Evolutionary conservation across 2,329 filamentous ascomycete genomes (phyloP), one percentile per base, ranked within the genome.

Genomic region (Metarhizium album): DNA sequence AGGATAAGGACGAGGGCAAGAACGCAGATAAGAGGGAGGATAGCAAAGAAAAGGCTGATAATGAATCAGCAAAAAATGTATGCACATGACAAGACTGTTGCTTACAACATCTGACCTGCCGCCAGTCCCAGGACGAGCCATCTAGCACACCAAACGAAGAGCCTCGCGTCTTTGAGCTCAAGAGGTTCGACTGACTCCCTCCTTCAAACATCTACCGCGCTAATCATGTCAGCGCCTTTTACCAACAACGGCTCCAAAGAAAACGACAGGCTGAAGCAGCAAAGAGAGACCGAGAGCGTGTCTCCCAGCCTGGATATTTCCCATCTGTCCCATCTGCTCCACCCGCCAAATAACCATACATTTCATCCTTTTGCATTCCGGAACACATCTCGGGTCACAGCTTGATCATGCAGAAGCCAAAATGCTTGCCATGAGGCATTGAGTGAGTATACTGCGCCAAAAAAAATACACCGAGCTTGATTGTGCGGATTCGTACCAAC

Each of bases 151-250:
- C 59, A 33, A 83, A 87, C 53, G 82, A 87, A 53, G 83, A 85
- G 51, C 85, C 88, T 20, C 80, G 91, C 42, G 78, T 95, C 2
- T 98, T 93, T 69, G 80, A 86, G 57, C 73, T 96, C 52, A 86
- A 91, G 62, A 90, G 84, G 86, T 91, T 69, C 11, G 58, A 8
- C 22, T n/a, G n/a, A 24, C 20, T n/a, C 13, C 29, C 24, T 37
- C 27, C 7, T 29, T 11, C 18, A 16, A 45, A 6, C 23, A 8
- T 24, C 8, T n/a, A 20, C 37, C 11, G 16, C 31, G 45, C 50
- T 54, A 45, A 54, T 27, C 2, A 9, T 35, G 11, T 2, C 31
- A 93, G 88, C 59, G 78, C 82, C 24, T 95, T 98, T 67, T 94
- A 89, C 64, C 85, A 91, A 59, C 87, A 90, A 71, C 82, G 93